Conservation (phyloP, 805 yeast genomes). For the Ogataea thermomethanolica region DNA sequence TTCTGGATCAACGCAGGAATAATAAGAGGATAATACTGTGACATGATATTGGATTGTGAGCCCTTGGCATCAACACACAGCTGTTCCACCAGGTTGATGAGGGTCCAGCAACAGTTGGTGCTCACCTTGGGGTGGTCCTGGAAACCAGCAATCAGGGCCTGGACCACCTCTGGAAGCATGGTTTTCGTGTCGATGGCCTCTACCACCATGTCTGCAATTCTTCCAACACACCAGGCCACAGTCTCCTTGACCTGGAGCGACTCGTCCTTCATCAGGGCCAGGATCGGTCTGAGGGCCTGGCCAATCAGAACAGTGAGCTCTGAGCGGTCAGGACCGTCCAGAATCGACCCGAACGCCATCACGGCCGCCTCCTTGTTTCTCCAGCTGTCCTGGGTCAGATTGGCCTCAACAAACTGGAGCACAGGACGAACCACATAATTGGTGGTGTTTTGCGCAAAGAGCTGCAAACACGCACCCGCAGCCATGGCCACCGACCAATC, state of each 20-base stretch:
- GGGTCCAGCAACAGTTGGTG: slow-evolving; percentile 97
- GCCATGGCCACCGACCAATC: slow-evolving; percentile 99
- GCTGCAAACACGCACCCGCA: slow-evolving; percentile 93
- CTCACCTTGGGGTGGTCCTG: slow-evolving; percentile 89
- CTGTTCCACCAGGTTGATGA: slow-evolving; percentile 89
- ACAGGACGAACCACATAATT: slow-evolving; percentile 84
- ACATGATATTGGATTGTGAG: slow-evolving; percentile 56
- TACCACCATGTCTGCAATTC: slow-evolving; percentile 84
- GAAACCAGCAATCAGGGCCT: slow-evolving; percentile 76
- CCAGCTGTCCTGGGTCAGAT: slow-evolving; percentile 66
- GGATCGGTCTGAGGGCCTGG: slow-evolving; percentile 81
- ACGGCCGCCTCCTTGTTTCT: slow-evolving; percentile 94
- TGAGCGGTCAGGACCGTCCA: slow-evolving; percentile 86
- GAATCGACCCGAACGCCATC: slow-evolving; percentile 96
- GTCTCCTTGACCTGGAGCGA: slow-evolving; percentile 89
- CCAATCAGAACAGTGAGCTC: slow-evolving; percentile 64
- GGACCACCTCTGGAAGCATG: slow-evolving; percentile 67
- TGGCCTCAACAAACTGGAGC: slow-evolving; percentile 74
- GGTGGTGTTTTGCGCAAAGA: slow-evolving; percentile 89
- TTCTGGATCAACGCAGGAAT: slow-evolving; percentile 69
- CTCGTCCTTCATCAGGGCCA: slow-evolving; percentile 69
- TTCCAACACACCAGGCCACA: slow-evolving; percentile 97
- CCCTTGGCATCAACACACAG: slow-evolving; percentile 52
- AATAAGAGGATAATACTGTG: slow-evolving; percentile 66
- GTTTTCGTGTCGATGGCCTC: slow-evolving; percentile 65